A percentile compares a stretch with the other conserved stretches of the same genome.
phyloP scores from a whole-genome alignment of 352 stramenopile species.

The Pythium insidiosum region DNA sequence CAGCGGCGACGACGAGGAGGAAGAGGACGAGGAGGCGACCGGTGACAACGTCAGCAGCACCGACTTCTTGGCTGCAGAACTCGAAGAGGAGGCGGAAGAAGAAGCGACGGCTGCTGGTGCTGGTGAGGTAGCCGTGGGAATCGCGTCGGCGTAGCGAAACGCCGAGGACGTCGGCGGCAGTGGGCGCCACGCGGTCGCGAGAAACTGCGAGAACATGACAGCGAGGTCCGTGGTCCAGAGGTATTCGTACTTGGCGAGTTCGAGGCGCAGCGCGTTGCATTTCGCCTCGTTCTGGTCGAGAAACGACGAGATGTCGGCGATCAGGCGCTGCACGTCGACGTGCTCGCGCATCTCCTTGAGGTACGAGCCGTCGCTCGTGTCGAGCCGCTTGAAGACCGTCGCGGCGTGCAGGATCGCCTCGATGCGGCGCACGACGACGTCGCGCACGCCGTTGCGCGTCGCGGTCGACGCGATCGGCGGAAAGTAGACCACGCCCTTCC shows the following conservation, averaged over 20 bases:
- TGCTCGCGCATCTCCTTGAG: conserved; percentile 87
- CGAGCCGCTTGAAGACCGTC: conserved; percentile 78
- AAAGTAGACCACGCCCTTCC: conserved; percentile 80
- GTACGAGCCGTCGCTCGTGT: conserved; percentile 83
- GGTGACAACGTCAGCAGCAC: background rate
- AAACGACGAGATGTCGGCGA: conserved; percentile 78
- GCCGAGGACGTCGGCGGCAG: background rate
- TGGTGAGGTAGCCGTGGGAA: background rate
- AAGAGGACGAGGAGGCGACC: too few species aligned
- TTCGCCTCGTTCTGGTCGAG: conserved; percentile 72
- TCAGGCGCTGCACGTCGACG: conserved; percentile 55
- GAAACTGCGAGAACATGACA: conserved; percentile 83
- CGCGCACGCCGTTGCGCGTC: conserved; percentile 34
- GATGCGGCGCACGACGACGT: conserved; percentile 55
- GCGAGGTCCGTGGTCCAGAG: conserved; percentile 88
- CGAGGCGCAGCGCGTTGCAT: conserved; percentile 42
- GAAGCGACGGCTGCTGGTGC: too few species aligned
- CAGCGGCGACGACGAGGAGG: conserved; percentile 7
- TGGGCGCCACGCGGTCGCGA: conserved; percentile 48
- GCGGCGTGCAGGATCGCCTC: conserved; percentile 60
- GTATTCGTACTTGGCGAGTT: conserved; percentile 89
- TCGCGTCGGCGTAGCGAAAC: conserved; percentile 12
- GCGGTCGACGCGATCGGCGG: conserved; percentile 33
- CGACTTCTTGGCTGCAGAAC: background rate
- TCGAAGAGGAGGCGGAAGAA: background rate